phyloP scores from a whole-genome alignment of 2,329 filamentous ascomycete genomes.

The Dactylellina drechsleri region DNA sequence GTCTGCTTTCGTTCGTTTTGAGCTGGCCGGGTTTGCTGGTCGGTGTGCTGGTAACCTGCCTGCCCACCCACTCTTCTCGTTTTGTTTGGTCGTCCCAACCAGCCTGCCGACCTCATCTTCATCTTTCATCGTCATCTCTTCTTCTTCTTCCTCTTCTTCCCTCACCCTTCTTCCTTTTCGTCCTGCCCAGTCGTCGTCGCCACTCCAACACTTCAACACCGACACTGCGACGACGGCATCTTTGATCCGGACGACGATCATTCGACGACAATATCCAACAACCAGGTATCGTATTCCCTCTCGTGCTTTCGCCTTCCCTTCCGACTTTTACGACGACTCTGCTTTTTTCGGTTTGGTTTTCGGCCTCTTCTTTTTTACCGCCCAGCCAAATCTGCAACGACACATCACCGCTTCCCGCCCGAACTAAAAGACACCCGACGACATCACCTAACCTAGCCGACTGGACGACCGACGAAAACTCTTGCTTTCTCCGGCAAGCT shows the following conservation, averaged over 20 bases:
- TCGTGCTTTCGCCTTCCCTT: constrained; percentile 39
- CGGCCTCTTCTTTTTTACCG: constrained; percentile 13
- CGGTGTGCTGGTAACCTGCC: constrained; percentile 14
- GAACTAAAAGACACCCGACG: constrained; percentile 24
- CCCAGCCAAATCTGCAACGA: constrained; percentile 46
- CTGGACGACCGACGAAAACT: constrained; percentile 28
- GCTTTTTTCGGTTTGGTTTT: not conserved
- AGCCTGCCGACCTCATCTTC: constrained; percentile 21
- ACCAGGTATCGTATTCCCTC: constrained; percentile 44
- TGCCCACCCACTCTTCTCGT: not conserved
- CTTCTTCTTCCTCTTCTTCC: constrained; percentile 1
- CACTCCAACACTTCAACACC: constrained; percentile 19
- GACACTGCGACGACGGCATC: constrained; percentile 35
- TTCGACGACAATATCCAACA: constrained; percentile 5
- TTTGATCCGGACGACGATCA: constrained; percentile 8
- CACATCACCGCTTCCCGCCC: constrained; percentile 37
- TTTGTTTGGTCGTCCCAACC: constrained; percentile 19
- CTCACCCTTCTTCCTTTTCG: not conserved
- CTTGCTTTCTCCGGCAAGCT: constrained; percentile 8
- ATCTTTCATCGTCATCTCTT: constrained; percentile 39
- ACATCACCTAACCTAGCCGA: constrained; percentile 18
- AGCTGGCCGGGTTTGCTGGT: constrained; percentile 21
- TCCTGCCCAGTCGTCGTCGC: constrained; percentile 20
- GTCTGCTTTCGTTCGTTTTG: not conserved
- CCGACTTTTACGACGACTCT: constrained; percentile 28